Base-by-base conservation (phyloP, 2,329 filamentous ascomycete species). In the Dothistroma pini region DNA sequence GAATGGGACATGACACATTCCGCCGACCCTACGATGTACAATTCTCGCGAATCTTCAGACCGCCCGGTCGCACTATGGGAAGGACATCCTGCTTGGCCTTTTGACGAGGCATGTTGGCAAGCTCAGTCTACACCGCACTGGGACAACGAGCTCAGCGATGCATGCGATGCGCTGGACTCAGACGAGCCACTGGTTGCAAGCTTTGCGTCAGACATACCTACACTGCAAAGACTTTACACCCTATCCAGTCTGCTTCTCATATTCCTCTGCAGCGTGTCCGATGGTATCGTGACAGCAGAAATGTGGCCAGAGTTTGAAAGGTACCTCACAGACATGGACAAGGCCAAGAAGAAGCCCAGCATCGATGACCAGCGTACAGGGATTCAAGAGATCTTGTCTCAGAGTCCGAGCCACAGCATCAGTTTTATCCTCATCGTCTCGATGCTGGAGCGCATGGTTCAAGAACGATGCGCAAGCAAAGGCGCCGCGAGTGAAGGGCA, bases 341-440 rank as follows among this genome's bases (percentile, higher is more conserved):
- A 80, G 64, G 65, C 75, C 1, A 80, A 79, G 38, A 74, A 73
- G 1, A 75, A 78, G 22, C 70, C 77, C 10, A 74, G 76, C 4
- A 72, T 74, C 48, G 85, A 88, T 59, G 85, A 87, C 51, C 79
- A 83, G 50, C 82, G 84, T 63, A 80, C 81, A 44, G 80, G 79
- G 72, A 77, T 95, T 1, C 84, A 96, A 5, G 93, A 97, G 66
- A 83, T 88, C 1, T 81, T 97, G 1, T 84, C 88, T 0, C 79
- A 83, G 1, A 83, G 85, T 0, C 89, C 91, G 0, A 88, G 88
- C 54, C 89, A 96, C 76, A 95, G 91, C 71, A 93, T 96, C 58
- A 89, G 89, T 0, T 96, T 97, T 70, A 89, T 96, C 1, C 92
- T 97, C 66, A 78, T 97, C 16, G 91, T 89, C 0, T 87, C 90